phyloP scores from a whole-genome alignment of 768 basidiomycete genomes.

The Tricholoma sp. region DNA sequence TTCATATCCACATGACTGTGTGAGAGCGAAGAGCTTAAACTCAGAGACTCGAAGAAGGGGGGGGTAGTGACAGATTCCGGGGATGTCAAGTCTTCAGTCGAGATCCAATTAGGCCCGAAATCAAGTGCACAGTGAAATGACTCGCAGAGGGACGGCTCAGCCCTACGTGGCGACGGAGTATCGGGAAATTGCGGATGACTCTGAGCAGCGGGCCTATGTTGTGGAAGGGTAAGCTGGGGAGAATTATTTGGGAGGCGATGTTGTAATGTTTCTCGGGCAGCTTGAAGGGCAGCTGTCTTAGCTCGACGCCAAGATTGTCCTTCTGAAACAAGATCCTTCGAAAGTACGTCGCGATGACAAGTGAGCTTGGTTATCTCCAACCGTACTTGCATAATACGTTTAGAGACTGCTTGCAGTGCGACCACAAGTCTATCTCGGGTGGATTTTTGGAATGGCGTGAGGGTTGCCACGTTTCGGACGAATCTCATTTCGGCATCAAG shows the following conservation, averaged over 20 bases:
- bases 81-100: conserved; percentile 34
- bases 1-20: conserved; percentile 11
- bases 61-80: conserved; percentile 25
- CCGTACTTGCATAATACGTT: conserved; percentile 59
- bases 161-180: conserved; percentile 26
- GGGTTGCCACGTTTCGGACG: conserved; percentile 74
- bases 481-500: conserved; percentile 68
- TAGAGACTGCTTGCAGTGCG: conserved; percentile 58
- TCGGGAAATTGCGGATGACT: conserved; percentile 7
- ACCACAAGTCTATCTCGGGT: conserved; percentile 73
- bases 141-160: conserved; percentile 45
- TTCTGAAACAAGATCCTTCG: conserved; percentile 71
- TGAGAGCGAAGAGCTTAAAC: conserved; percentile 29
- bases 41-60: conserved; percentile 31
- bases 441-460: conserved; percentile 83
- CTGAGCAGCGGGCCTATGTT: conserved; percentile 11
- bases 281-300: conserved; percentile 67
- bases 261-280: conserved; percentile 64
- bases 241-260: conserved; percentile 30
- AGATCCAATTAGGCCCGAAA: conserved; percentile 44
- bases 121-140: conserved; percentile 71
- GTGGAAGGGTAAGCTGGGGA: conserved; percentile 34
- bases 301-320: conserved; percentile 59
- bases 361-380: conserved; percentile 67
- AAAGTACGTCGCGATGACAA: conserved; percentile 76